phyloP scores from a whole-genome alignment of 2,329 filamentous ascomycete genomes.

The Scedosporium aurantiacum region DNA sequence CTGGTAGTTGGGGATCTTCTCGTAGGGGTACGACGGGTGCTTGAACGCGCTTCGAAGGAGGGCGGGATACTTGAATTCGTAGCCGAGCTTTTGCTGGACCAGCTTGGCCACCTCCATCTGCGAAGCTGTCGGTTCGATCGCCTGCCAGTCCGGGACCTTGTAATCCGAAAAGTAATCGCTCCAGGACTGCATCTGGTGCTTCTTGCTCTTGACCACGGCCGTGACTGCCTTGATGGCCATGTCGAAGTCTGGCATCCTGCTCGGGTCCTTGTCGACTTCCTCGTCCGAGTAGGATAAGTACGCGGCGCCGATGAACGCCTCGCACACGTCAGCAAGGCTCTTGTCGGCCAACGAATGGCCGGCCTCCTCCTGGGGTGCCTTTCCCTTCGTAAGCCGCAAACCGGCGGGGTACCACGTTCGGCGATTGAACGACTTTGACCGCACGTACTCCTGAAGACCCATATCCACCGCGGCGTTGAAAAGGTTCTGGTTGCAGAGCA shows the following conservation, averaged over 20 bases:
- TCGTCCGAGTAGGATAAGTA: constrained; percentile 38
- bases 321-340: constrained; percentile 85
- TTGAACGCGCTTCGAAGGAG: constrained; percentile 77
- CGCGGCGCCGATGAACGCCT: constrained; percentile 85
- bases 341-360: constrained; percentile 72
- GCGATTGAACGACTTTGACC: constrained; percentile 71
- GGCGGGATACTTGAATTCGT: constrained; percentile 61
- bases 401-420: constrained; percentile 84
- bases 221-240: constrained; percentile 54
- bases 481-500: constrained; percentile 86
- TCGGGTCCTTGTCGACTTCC: constrained; percentile 22
- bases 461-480: constrained; percentile 63
- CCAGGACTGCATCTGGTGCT: constrained; percentile 61
- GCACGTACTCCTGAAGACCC: constrained; percentile 62
- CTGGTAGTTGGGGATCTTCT: constrained; percentile 79
- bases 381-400: constrained; percentile 62
- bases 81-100: constrained; percentile 46
- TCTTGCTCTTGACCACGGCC: constrained; percentile 54
- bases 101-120: constrained; percentile 58
- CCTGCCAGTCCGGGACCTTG: constrained; percentile 60
- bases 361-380: constrained; percentile 33
- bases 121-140: constrained; percentile 45
- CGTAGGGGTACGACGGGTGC: constrained; percentile 76
- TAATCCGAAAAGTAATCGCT: constrained; percentile 64
- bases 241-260: constrained; percentile 32